These are phyloP conservation scores for Guadua angustifolia DNA, from an alignment of 176 grass and related monocot species.

Conservation along the genomic window DNA sequence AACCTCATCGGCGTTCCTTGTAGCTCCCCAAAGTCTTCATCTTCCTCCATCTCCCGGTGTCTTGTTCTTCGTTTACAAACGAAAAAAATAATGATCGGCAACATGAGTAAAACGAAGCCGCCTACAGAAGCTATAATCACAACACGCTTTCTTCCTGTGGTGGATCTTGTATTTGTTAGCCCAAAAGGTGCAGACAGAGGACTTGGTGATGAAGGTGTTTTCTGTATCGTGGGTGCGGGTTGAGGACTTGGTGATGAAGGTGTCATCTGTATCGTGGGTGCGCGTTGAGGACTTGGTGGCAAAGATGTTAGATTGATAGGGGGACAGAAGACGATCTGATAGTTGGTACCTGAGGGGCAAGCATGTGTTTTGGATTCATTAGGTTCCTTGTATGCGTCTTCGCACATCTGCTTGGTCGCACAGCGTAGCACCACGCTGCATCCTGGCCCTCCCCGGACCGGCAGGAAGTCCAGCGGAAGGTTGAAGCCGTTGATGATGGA, in stretches of 20 bases:
- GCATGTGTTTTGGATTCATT: background rate
- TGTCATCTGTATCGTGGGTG: no score
- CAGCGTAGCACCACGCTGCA: no score
- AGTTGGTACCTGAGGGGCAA: constrained; percentile 46
- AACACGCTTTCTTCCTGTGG: background rate
- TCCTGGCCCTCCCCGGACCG: background rate
- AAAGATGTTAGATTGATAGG: background rate
- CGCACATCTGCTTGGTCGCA: no score
- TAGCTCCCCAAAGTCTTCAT: constrained; percentile 40
- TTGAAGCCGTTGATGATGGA: constrained; percentile 54
- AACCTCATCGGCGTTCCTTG: constrained; percentile 51
- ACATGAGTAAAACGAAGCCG: background rate
- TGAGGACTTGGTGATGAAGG: no score
- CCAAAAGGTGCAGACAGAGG: background rate
- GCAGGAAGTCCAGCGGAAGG: constrained; percentile 56
- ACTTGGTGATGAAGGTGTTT: background rate
- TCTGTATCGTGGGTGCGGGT: no score
- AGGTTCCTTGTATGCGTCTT: no score
- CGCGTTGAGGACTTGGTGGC: no score
- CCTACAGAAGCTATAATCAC: background rate
- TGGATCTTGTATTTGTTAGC: background rate
- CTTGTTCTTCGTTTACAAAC: background rate
- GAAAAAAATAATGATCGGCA: background rate
- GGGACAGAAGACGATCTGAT: constrained; percentile 55
- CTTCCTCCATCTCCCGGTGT: constrained; percentile 28